A percentile compares a stretch with the other conserved stretches of the same genome.
phyloP scores from a whole-genome alignment of 2,329 filamentous ascomycete species.

The Pseudogymnoascus sp. region DNA sequence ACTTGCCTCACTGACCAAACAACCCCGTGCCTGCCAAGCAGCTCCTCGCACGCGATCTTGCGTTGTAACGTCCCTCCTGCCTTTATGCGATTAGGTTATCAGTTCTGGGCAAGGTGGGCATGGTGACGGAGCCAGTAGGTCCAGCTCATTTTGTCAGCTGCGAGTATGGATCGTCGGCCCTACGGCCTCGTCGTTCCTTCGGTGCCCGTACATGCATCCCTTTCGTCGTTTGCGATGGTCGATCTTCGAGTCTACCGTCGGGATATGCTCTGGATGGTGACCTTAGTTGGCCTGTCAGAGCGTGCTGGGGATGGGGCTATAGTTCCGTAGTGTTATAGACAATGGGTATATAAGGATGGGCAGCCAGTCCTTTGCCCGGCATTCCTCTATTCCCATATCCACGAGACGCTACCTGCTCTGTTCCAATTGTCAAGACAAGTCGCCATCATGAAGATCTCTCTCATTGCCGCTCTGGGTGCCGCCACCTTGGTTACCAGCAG shows the following conservation, averaged over 20 bases:
- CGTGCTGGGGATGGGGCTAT: background rate
- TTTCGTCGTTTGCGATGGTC: background rate
- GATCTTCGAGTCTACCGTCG: background rate
- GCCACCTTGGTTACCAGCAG: conserved; percentile 1
- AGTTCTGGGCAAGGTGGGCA: background rate
- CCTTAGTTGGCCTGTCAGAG: background rate
- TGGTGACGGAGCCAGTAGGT: background rate
- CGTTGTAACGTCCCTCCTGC: background rate
- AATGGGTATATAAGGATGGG: conserved; percentile 6
- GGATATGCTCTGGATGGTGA: background rate
- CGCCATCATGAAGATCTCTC: conserved; percentile 1
- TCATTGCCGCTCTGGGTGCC: background rate
- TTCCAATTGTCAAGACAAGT: background rate
- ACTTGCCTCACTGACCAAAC: background rate
- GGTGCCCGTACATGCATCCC: background rate
- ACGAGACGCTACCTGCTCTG: background rate
- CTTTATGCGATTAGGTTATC: conserved; percentile 9
- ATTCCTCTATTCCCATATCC: conserved; percentile 2
- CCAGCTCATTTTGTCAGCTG: background rate
- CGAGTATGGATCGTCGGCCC: background rate
- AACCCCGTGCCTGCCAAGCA: background rate
- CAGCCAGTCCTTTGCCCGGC: background rate
- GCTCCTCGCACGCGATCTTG: background rate
- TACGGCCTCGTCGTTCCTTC: background rate
- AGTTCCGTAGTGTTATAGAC: background rate